These are phyloP conservation scores for Talaromyces ruber DNA, from an alignment of 495 filamentous ascomycete species.

Conservation along the genomic window DNA sequence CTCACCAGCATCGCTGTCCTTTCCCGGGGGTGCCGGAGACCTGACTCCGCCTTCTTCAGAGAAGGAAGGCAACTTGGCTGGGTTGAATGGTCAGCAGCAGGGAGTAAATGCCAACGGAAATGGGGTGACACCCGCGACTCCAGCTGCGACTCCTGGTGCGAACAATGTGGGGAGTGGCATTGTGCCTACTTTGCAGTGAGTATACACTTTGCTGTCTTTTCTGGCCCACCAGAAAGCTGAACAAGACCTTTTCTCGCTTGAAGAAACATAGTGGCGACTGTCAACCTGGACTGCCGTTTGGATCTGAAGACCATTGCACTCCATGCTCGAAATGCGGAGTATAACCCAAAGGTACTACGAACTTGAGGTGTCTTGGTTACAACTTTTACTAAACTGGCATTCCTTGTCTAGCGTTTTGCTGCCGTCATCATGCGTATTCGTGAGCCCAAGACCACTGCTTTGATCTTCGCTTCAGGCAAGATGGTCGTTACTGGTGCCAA, in stretches of 20 bases:
- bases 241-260: conserved; percentile 50
- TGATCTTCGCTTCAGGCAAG: conserved; percentile 98
- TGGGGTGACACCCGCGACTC: conserved; percentile 91
- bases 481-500: conserved; percentile 99
- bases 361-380: conserved; percentile 30
- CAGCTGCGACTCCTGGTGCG: conserved; percentile 85
- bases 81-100: conserved; percentile 51
- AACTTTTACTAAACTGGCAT: conserved; percentile 38
- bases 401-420: conserved; percentile 80
- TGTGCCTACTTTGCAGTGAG: conserved; percentile 97
- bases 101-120: conserved; percentile 59
- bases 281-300: conserved; percentile 96
- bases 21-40: conserved; percentile 74
- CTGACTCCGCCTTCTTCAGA: conserved; percentile 67
- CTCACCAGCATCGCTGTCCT: conserved; percentile 79
- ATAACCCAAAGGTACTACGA: conserved; percentile 83
- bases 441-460: conserved; percentile 94
- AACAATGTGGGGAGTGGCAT: conserved; percentile 77
- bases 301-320: conserved; percentile 99
- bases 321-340: conserved; percentile 97
- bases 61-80: conserved; percentile 45
- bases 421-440: conserved; percentile 99
- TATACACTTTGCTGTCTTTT: conserved; percentile 48
- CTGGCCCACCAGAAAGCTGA: conserved; percentile 40
- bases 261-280: conserved; percentile 99